A percentile compares a stretch with the other conserved stretches of the same genome.
These are phyloP conservation scores for Telfairia occidentalis DNA, from an alignment of 331 rosid species.

Conservation along the genomic window DNA sequence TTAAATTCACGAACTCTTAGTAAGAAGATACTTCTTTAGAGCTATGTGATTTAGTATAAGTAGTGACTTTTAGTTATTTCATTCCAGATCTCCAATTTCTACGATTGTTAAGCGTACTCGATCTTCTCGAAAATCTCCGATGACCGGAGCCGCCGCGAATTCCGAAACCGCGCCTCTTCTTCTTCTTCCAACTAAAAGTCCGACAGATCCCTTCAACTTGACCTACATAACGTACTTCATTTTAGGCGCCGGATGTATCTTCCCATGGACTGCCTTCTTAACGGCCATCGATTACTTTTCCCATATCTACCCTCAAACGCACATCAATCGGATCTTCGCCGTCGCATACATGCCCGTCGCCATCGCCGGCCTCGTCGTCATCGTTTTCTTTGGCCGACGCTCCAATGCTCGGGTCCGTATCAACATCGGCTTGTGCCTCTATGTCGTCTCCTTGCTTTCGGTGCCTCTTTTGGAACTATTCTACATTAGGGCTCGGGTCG, in stretches of 20 bases:
- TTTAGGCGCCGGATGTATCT: background rate
- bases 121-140: constrained; percentile 13
- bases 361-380: constrained; percentile 32
- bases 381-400: constrained; percentile 42
- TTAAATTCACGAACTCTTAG: too few species aligned
- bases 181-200: constrained; percentile 12
- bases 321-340: background rate
- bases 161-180: constrained; percentile 41
- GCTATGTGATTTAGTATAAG: too few species aligned
- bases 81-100: too few species aligned
- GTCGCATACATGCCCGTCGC: constrained; percentile 37
- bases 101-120: too few species aligned
- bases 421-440: constrained; percentile 50
- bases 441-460: constrained; percentile 32
- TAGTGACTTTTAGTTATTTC: too few species aligned
- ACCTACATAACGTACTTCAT: constrained; percentile 54
- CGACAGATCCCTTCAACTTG: constrained; percentile 38
- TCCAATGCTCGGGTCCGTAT: constrained; percentile 42
- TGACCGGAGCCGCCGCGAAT: constrained; percentile 20
- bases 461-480: constrained; percentile 50
- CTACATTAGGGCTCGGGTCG: constrained; percentile 60
- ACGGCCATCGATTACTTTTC: constrained; percentile 34
- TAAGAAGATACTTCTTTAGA: too few species aligned
- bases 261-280: constrained; percentile 32
- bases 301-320: background rate